These are phyloP conservation scores for Penicillium sp. DNA, from an alignment of 2,329 filamentous ascomycete species.

Conservation along the genomic window DNA sequence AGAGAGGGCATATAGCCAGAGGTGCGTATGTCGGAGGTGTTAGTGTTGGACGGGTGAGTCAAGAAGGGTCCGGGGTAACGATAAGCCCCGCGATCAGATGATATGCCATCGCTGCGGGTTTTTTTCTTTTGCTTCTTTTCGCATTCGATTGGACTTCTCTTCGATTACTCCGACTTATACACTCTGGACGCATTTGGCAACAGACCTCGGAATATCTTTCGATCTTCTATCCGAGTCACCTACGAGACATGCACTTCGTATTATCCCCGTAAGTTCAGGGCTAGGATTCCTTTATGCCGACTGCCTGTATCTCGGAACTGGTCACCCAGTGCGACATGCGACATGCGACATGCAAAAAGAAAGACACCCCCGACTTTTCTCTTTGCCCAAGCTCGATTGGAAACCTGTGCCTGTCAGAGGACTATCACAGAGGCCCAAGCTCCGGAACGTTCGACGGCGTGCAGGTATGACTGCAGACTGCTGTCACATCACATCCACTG, in stretches of 20 bases:
- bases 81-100: conserved; percentile 20
- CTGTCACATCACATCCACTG: conserved; percentile 22
- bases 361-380: not conserved
- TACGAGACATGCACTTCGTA: no score
- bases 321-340: conserved; percentile 10
- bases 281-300: not conserved
- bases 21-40: not conserved
- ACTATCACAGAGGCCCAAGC: conserved; percentile 15
- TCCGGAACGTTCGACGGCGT: conserved; percentile 6
- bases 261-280: no score
- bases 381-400: conserved; percentile 17
- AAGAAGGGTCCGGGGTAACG: conserved; percentile 12
- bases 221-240: not conserved
- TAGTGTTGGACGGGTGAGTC: not conserved
- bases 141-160: no score
- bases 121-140: not conserved
- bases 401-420: conserved; percentile 10
- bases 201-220: not conserved
- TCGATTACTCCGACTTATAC: no score
- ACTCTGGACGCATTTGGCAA: not conserved
- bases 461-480: conserved; percentile 6
- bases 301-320: not conserved
- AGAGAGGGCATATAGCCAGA: not conserved
- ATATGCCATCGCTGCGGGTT: conserved; percentile 11
- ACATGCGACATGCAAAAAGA: not conserved